A percentile compares a stretch with the other conserved stretches of the same genome.
Conservation (phyloP, 805 yeast species). For the Cyberlindnera mississippiensis region DNA sequence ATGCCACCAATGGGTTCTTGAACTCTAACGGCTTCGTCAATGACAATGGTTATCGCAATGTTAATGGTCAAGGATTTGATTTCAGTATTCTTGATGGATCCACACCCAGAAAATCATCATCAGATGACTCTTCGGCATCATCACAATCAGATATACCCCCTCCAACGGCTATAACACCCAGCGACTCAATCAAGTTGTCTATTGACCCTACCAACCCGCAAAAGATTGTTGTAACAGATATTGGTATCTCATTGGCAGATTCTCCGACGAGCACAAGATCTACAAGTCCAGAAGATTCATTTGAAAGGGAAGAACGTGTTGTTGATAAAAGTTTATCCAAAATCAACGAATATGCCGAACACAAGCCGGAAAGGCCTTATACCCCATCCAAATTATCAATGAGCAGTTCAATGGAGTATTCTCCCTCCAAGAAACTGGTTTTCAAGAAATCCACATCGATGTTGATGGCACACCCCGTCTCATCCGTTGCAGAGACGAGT, state of each 20-base stretch:
- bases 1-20: background rate
- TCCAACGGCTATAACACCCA: background rate
- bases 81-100: slow-evolving; percentile 11
- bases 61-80: background rate
- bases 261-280: slow-evolving; percentile 10
- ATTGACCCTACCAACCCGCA: background rate
- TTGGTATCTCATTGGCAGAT: background rate
- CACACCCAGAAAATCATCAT: slow-evolving; percentile 11
- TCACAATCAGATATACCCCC: slow-evolving; percentile 1
- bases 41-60: background rate
- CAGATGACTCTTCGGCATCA: background rate
- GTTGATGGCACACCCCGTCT: slow-evolving; percentile 6
- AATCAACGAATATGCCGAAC: slow-evolving; percentile 4
- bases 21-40: background rate
- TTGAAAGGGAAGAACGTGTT: slow-evolving; percentile 20
- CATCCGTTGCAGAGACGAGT: slow-evolving; percentile 11
- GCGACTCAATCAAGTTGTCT: background rate
- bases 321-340: slow-evolving; percentile 14
- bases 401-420: slow-evolving; percentile 4
- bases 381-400: slow-evolving; percentile 7
- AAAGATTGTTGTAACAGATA: background rate
- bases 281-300: slow-evolving; percentile 19
- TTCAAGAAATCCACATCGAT: slow-evolving; percentile 19
- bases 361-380: background rate
- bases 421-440: slow-evolving; percentile 18